Base-by-base conservation (phyloP, 176 grass and related monocot genomes). In the Avena atlantica region DNA sequence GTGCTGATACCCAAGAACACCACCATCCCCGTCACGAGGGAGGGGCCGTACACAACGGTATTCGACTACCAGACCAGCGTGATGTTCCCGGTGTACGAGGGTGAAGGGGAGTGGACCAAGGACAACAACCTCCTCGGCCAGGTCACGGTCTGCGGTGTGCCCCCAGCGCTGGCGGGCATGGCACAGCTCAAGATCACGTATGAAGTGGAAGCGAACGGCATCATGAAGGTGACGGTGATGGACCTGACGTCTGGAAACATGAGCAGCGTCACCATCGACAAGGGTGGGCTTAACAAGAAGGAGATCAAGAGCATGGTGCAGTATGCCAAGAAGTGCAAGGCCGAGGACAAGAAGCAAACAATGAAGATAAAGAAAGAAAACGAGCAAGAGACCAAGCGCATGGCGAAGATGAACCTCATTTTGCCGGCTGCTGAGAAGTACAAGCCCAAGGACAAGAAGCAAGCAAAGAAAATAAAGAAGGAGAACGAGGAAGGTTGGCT, bases 241-340 rank as follows among this genome's bases (percentile, higher is more conserved):
- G 89, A 93, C 52, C 91, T 48, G 56, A 78, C 51, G 6, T 88
- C 82, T 0, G 89, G 91, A 6, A 64, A 57, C 0, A 86, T 17
- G 27, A 95, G 87, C 52, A 89, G 36, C 20, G 90, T 93, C 75
- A 93, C 88, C 13, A 91, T 96, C 17, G 70, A 93, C 82, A 90
- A 67, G 2, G 89, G 91, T 27, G 47, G 72, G 47, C 72, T 75
- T 12, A 50, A 13, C 20, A 75, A 75, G 72, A 24, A 75, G 6
- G 72, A 75, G 72, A 75, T 75, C 47, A 75, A 75, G 23, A 49
- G 47, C 72, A 75, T 75, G 72, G 45, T 27, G 13, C 47, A 24
- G 72, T 49, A 75, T 25, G 47, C 47, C 24, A 49, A 25, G 47
- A 75, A 75, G 72, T 75, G 23, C 47, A 75, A 75, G 47, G 14